Evolutionary conservation across 2,329 filamentous ascomycete species (phyloP), one percentile per base, ranked within the genome.

Genomic region (Botryotinia narcissicola): DNA sequence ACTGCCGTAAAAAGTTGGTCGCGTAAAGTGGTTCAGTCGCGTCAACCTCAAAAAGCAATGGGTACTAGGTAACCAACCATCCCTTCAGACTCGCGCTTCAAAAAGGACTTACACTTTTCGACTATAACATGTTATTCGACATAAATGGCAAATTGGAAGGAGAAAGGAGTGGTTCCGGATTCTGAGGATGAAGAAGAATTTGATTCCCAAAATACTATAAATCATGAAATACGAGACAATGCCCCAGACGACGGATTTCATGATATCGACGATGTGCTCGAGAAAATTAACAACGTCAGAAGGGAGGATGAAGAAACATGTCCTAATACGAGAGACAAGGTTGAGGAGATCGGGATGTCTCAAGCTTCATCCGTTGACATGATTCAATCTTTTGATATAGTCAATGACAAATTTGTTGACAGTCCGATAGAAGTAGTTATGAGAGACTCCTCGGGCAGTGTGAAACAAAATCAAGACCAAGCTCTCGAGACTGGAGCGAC

Each of bases 121-220:
- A 79, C 70, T 71, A 79, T 62, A 62, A 40, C 60, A 62, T 80
- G 79, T 74, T 71, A 76, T 64, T 71, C 29, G 62, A 72, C 32
- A 70, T 62, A 61, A 44, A 81, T 81, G 80, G 78, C 80, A 75
- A 75, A 75, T 75, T 82, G 81, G 81, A 82, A 81, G 77, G 79
- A 80, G 76, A 80, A 75, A 77, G 80, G 80, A 71, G 78, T 78
- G 66, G 81, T 82, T 32, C 80, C 79, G 54, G 81, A 82, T 74
- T 81, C 81, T n/a, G 81, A 82, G 59, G 80, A 82, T 57, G 80
- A 82, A 74, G 79, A 80, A 61, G 74, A 75, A 62, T 67, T 75
- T 42, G 78, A 80, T 54, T 75, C 73, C 69, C 76, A 78, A 71
- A 75, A 63, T 46, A 75, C 51, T 42, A 40, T 60, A n/a, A 51